Conservation (phyloP, 2,329 filamentous ascomycete genomes). For the Talaromyces marneffei region DNA sequence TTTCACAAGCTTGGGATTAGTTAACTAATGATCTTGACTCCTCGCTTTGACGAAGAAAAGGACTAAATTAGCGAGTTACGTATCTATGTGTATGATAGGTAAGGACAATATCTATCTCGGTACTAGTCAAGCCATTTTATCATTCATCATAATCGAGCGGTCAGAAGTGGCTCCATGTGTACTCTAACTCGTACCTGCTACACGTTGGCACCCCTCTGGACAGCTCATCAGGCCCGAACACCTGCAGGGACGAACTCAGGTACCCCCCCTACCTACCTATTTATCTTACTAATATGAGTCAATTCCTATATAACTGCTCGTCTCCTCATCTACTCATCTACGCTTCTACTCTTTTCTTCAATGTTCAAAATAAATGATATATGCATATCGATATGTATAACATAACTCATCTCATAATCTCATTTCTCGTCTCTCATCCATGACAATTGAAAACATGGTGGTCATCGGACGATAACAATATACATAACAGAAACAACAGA, state of each 20-base stretch:
- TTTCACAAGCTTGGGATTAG: not conserved
- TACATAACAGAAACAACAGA: slow-evolving; percentile 18
- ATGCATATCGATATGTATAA: slow-evolving; percentile 5
- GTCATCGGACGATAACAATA: slow-evolving; percentile 11
- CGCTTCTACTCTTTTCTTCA: no score
- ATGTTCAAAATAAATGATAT: not conserved
- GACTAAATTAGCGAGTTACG: no score
- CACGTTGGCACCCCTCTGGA: not conserved
- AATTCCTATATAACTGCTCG: not conserved
- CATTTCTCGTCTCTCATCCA: slow-evolving; percentile 8
- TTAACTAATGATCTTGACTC: not conserved
- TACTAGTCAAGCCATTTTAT: no score
- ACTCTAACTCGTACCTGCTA: not conserved
- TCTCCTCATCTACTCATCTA: not conserved
- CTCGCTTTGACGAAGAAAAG: no score
- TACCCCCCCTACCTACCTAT: not conserved
- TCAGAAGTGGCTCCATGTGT: not conserved
- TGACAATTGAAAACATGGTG: not conserved
- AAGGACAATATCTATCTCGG: no score
- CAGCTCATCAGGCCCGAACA: not conserved
- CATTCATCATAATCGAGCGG: no score
- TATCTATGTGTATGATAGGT: not conserved
- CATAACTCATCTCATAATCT: slow-evolving; percentile 13
- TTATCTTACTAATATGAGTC: no score
- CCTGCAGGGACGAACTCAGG: not conserved